These are phyloP conservation scores for Podospora conica DNA, from an alignment of 495 filamentous ascomycete species.

Conservation along the genomic window DNA sequence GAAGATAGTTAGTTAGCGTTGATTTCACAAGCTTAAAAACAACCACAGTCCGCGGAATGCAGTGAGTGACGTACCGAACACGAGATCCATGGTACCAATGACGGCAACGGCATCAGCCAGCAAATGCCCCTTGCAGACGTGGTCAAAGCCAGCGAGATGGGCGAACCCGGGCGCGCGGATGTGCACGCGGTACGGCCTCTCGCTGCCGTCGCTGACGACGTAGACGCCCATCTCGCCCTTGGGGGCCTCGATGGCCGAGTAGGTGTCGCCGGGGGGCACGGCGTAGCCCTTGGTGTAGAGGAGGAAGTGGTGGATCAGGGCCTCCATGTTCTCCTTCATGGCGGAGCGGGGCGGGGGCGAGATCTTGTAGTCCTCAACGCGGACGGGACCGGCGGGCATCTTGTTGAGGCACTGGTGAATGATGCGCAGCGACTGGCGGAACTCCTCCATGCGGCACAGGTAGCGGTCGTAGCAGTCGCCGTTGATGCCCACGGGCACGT, in stretches of 20 bases:
- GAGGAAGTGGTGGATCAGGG: constrained; percentile 97
- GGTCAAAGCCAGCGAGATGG: constrained; percentile 90
- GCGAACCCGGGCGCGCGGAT: constrained; percentile 96
- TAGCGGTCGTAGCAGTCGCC: constrained; percentile 99
- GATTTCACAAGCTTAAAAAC: neutral
- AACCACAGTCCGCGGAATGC: neutral
- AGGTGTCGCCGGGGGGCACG: constrained; percentile 97
- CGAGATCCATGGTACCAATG: constrained; percentile 92
- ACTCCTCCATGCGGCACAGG: constrained; percentile 99
- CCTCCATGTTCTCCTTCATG: constrained; percentile 99
- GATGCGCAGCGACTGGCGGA: constrained; percentile 94
- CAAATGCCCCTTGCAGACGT: constrained; percentile 83
- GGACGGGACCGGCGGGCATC: constrained; percentile 91
- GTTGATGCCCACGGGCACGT: constrained; percentile 92
- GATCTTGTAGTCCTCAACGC: constrained; percentile 98
- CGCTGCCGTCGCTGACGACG: constrained; percentile 91
- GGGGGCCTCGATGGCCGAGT: constrained; percentile 93
- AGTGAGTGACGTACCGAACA: constrained; percentile 41
- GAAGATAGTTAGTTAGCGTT: constrained; percentile 12
- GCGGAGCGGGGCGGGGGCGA: constrained; percentile 91
- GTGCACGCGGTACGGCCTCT: constrained; percentile 96
- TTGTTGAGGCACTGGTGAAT: constrained; percentile 98
- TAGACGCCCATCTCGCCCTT: constrained; percentile 99
- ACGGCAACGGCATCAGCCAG: constrained; percentile 95
- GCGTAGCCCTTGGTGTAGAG: constrained; percentile 97